A percentile compares a stretch with the other conserved stretches of the same genome.
Evolutionary conservation across 2,329 filamentous ascomycete genomes (phyloP).

Genomic region (Thermochaetoides dissita): DNA sequence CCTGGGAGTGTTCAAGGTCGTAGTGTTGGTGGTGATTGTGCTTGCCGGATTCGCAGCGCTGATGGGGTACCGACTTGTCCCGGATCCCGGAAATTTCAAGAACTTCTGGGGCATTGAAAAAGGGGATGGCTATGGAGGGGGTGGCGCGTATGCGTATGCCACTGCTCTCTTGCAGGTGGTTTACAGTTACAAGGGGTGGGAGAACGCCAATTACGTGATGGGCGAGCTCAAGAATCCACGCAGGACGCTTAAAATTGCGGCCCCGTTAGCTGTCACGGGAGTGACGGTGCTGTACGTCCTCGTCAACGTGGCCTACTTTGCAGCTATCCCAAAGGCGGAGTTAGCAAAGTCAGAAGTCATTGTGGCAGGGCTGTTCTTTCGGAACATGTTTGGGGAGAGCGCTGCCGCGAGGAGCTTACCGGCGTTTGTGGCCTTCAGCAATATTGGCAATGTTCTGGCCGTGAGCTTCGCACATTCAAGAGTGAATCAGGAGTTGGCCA

Average conservation of each 20-base stretch:
- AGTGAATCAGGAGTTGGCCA: constrained; percentile 52
- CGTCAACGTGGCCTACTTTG: constrained; percentile 52
- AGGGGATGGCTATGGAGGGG: constrained; percentile 15
- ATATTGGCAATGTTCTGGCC: constrained; percentile 47
- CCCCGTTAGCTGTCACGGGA: constrained; percentile 41
- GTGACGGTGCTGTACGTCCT: constrained; percentile 48
- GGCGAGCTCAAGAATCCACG: constrained; percentile 27
- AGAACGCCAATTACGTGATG: constrained; percentile 49
- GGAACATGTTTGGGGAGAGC: constrained; percentile 43
- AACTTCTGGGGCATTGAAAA: constrained; percentile 34
- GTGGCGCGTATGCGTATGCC: constrained; percentile 32
- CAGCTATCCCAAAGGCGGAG: constrained; percentile 44
- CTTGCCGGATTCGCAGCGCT: constrained; percentile 45
- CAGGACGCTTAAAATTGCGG: constrained; percentile 36
- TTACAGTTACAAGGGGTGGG: constrained; percentile 44
- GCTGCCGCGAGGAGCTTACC: constrained; percentile 35
- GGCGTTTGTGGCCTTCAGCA: constrained; percentile 46
- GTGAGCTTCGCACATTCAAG: constrained; percentile 46
- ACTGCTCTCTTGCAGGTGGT: constrained; percentile 44
- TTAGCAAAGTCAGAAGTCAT: constrained; percentile 47
- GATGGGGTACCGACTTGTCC: constrained; percentile 28
- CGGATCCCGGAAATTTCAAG: constrained; percentile 42
- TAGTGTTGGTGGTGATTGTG: constrained; percentile 46
- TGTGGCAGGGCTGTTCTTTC: constrained; percentile 48
- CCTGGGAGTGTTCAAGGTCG: constrained; percentile 46